Evolutionary conservation across 257 asterid genomes (phyloP), one percentile per base, ranked within the genome.

Genomic region (Solanum etuberosum): DNA sequence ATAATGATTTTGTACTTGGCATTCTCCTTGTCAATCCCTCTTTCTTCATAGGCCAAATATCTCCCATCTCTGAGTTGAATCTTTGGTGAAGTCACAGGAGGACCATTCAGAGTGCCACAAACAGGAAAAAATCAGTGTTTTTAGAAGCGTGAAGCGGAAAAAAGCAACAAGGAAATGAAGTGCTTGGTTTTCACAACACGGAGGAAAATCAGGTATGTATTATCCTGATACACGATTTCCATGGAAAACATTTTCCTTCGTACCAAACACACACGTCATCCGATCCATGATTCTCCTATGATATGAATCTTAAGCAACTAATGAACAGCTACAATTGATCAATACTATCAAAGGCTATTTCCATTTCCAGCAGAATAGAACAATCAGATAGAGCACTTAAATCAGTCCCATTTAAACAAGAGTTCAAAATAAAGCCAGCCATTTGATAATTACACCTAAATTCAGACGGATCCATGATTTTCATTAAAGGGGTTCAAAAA

Each of bases 101-200:
- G 98, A 48, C 98, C 98, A 48, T 95, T 95, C 3, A 93, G 92
- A 1, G 95, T 90, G 84, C 98, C 96, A 40, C 98, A 95, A 80
- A 73, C 20, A 83, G 67, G 13, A 40, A 12, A 25, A 82, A 13
- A 15, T 18, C 9, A 54, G n/a, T 20, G 61, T 16, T 16, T 48
- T 14, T 48, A 15, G 57, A 48, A 48, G 61, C 61, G 9, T 16
- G 8, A 15, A 51, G 61, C 61, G 4, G 61, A 51, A 51, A 51
- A 51, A 51, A 51, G 61, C 61, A 46, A 46, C 6, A 46, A 46
- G 51, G 12, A 40, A 40, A 9, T 3, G 10, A 40, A 42, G 46
- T 42, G 46, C 46, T 42, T 3, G 14, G 14, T 42, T 42, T 42
- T 42, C 46, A 42, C 14, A 10, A 42, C 14, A 42, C n/a, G n/a